phyloP scores from a whole-genome alignment of 352 stramenopile genomes.

The Phytopythium helicoides region DNA sequence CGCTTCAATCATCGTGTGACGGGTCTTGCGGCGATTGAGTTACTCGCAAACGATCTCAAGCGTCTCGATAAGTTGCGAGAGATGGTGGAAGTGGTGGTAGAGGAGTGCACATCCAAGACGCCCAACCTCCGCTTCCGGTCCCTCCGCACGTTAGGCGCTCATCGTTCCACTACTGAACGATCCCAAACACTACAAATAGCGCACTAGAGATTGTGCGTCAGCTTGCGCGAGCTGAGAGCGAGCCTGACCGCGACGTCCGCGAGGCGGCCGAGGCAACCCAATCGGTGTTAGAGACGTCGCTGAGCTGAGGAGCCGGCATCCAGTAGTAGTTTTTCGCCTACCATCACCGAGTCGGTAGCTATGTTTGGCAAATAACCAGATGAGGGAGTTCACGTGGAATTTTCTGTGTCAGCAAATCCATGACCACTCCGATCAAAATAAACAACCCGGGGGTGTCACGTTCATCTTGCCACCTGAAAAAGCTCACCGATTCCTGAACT shows the following conservation, averaged over 20 bases:
- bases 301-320: slow-evolving; percentile 29
- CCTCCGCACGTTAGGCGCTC: slow-evolving; percentile 59
- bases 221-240: slow-evolving; percentile 52
- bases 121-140: slow-evolving; percentile 80
- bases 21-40: slow-evolving; percentile 63
- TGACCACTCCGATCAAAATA: no score
- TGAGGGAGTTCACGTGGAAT: no score
- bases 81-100: slow-evolving; percentile 61
- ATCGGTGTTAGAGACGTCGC: slow-evolving; percentile 39
- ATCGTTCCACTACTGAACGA: slow-evolving; percentile 74
- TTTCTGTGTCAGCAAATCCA: no score
- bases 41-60: slow-evolving; percentile 58
- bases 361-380: no score
- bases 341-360: neutral
- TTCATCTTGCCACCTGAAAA: no score
- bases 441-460: no score
- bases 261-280: slow-evolving; percentile 67
- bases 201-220: slow-evolving; percentile 77
- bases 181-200: slow-evolving; percentile 51
- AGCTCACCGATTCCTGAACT: no score
- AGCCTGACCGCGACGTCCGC: slow-evolving; percentile 70
- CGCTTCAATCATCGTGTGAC: slow-evolving; percentile 77
- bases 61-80: slow-evolving; percentile 65
- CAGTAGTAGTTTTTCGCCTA: slow-evolving; percentile 1
- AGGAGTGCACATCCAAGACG: slow-evolving; percentile 78